These are phyloP conservation scores for Chrysanthemum makinoi DNA, from an alignment of 129 eudicot genomes.

Conservation along the genomic window DNA sequence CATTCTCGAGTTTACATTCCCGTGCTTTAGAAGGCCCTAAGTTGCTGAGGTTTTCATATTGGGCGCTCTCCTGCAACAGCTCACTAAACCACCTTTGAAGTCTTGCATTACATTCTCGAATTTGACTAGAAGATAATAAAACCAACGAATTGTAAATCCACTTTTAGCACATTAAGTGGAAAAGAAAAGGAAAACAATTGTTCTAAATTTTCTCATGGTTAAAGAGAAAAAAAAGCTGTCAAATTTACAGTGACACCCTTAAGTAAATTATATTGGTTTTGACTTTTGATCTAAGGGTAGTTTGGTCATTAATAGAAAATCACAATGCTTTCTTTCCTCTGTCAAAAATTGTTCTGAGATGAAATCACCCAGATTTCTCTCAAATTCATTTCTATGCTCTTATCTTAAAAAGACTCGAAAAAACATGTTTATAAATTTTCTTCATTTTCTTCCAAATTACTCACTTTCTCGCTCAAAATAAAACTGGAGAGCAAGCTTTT, in stretches of 20 bases:
- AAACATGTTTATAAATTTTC: no score
- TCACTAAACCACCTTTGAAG: not conserved
- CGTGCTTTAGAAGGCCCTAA: conserved; percentile 46
- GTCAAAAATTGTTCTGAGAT: no score
- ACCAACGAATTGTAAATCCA: not conserved
- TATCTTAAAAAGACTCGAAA: no score
- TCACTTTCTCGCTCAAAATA: no score
- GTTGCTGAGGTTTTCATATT: conserved; percentile 52
- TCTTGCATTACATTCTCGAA: not conserved
- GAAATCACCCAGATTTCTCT: no score
- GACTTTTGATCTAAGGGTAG: not conserved
- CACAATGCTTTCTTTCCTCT: not conserved
- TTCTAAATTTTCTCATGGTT: no score
- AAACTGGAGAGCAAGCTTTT: no score
- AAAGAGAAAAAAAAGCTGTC: not conserved
- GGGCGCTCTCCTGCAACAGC: conserved; percentile 16
- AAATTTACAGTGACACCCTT: not conserved
- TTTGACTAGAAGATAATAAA: not conserved
- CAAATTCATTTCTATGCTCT: no score
- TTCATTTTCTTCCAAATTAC: no score
- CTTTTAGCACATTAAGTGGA: not conserved
- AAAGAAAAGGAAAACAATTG: not conserved
- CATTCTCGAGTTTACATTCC: not conserved
- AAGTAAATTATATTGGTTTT: not conserved
- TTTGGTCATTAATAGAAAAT: not conserved